A percentile compares a stretch with the other conserved stretches of the same genome.
phyloP scores from a whole-genome alignment of 2,329 filamentous ascomycete genomes.

The Diaporthe nobilis region DNA sequence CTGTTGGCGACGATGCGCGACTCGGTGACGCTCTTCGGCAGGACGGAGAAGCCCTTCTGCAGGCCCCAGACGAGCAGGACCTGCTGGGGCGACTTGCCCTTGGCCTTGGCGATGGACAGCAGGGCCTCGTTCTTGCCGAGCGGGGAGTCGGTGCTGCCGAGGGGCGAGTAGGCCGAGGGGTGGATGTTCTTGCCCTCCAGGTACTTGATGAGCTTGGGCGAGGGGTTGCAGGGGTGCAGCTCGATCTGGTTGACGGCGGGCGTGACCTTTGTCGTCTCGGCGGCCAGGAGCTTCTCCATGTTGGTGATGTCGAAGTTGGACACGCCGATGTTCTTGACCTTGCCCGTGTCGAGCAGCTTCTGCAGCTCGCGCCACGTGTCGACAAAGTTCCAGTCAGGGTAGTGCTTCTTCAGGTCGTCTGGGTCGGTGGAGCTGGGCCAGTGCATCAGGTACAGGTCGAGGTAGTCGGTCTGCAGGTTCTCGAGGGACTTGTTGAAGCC shows the following conservation, averaged over 20 bases:
- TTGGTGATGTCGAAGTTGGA: slow-evolving; percentile 89
- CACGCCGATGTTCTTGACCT: slow-evolving; percentile 85
- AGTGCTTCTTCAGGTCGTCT: slow-evolving; percentile 74
- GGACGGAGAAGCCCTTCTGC: slow-evolving; percentile 84
- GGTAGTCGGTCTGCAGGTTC: slow-evolving; percentile 73
- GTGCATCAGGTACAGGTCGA: slow-evolving; percentile 81
- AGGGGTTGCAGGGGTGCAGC: slow-evolving; percentile 84
- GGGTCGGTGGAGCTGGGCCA: slow-evolving; percentile 78
- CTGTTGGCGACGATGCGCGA: slow-evolving; percentile 83
- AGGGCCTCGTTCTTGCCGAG: slow-evolving; percentile 77
- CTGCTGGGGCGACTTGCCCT: slow-evolving; percentile 81
- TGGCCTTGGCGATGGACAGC: slow-evolving; percentile 72
- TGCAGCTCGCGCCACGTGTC: slow-evolving; percentile 84
- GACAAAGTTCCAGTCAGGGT: slow-evolving; percentile 84
- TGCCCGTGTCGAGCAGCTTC: slow-evolving; percentile 77
- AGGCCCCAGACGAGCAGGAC: slow-evolving; percentile 86
- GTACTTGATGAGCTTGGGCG: slow-evolving; percentile 83
- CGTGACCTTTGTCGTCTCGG: slow-evolving; percentile 71
- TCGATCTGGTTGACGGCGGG: slow-evolving; percentile 87
- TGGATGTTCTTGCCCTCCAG: slow-evolving; percentile 82
- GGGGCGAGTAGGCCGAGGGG: slow-evolving; percentile 80
- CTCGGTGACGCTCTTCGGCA: slow-evolving; percentile 86
- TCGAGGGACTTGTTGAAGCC: slow-evolving; percentile 72
- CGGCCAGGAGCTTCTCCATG: slow-evolving; percentile 81
- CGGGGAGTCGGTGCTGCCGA: slow-evolving; percentile 79